phyloP scores from a whole-genome alignment of 495 filamentous ascomycete genomes.

The Talaromyces borbonicus region DNA sequence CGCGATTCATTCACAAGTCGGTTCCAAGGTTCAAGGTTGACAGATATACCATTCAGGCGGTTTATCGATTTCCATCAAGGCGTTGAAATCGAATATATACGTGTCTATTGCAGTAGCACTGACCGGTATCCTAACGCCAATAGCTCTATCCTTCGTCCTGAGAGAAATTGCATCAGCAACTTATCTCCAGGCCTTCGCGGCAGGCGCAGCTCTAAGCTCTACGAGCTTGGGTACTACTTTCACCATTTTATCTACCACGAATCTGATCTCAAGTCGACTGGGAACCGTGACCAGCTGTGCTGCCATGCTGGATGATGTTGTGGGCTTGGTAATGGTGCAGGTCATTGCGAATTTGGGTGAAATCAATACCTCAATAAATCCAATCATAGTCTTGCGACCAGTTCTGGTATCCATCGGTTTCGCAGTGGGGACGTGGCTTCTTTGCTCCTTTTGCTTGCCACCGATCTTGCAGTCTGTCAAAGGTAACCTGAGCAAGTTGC shows the following conservation, averaged over 20 bases:
- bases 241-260: constrained; percentile 52
- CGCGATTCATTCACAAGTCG: constrained; percentile 8
- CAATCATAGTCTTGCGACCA: constrained; percentile 43
- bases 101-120: constrained; percentile 51
- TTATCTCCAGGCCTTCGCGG: constrained; percentile 56
- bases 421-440: constrained; percentile 34
- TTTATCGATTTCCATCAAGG: constrained; percentile 49
- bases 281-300: constrained; percentile 61
- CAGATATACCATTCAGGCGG: constrained; percentile 58
- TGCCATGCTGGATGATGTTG: constrained; percentile 77
- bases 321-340: constrained; percentile 71
- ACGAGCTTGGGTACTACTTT: constrained; percentile 77
- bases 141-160: constrained; percentile 59
- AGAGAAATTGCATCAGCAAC: constrained; percentile 28
- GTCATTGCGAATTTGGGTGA: constrained; percentile 45
- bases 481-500: constrained; percentile 8
- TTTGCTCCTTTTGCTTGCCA: constrained; percentile 33
- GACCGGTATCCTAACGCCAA: constrained; percentile 54
- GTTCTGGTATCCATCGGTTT: constrained; percentile 50
- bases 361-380: constrained; percentile 21
- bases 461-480: constrained; percentile 20
- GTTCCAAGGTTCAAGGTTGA: constrained; percentile 56
- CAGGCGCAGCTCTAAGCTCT: constrained; percentile 66
- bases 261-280: constrained; percentile 48
- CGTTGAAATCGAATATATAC: constrained; percentile 48